Percentiles rank a stretch among this genome's conserved stretches.
Evolutionary conservation across 257 asterid species (phyloP).

Genomic region (Plectranthus barbatus): DNA sequence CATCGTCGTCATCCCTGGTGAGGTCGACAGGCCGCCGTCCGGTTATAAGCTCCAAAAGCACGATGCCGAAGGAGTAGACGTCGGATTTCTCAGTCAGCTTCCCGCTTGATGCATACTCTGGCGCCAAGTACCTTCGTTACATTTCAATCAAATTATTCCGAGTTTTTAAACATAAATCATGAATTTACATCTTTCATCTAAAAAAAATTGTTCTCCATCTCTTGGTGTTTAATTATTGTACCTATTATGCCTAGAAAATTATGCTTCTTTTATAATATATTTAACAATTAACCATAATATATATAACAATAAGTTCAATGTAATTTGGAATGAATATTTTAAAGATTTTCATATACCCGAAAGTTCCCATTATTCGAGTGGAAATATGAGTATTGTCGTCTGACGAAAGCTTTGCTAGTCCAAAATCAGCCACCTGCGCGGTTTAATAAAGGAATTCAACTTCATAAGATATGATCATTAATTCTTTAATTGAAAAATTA

Average conservation of each 20-base stretch:
- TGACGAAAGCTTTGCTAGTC: conserved; percentile 74
- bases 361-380: conserved; percentile 92
- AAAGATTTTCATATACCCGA: conserved; percentile 45
- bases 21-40: conserved; percentile 73
- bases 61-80: conserved; percentile 72
- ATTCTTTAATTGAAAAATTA: not conserved
- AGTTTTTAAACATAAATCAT: too few species aligned
- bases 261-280: too few species aligned
- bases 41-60: conserved; percentile 74
- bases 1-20: conserved; percentile 45
- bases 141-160: not conserved
- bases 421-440: conserved; percentile 85
- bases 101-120: conserved; percentile 87
- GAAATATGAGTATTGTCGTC: conserved; percentile 81
- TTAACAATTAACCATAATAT: too few species aligned
- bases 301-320: too few species aligned
- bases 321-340: too few species aligned
- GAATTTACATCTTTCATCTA: too few species aligned
- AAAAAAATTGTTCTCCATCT: too few species aligned
- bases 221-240: too few species aligned
- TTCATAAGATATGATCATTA: not conserved
- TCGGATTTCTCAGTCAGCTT: conserved; percentile 87
- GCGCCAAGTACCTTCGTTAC: conserved; percentile 60
- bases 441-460: not conserved
- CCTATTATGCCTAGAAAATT: too few species aligned